A percentile compares a stretch with the other conserved stretches of the same genome.
Conservation (phyloP, 805 yeast species). For the Candida piceae region DNA sequence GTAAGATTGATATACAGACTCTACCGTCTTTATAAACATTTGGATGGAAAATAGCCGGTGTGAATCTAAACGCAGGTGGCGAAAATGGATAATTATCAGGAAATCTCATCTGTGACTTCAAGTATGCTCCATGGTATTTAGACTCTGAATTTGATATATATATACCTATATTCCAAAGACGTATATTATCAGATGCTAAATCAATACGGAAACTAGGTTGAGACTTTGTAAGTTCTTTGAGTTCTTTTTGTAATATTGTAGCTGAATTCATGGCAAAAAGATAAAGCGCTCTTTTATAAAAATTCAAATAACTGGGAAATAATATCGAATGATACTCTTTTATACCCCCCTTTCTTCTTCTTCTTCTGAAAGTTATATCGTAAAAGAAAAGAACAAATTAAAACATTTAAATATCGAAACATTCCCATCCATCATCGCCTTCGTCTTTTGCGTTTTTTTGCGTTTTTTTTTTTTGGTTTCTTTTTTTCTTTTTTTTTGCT, state of each 20-base stretch:
- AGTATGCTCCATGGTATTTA: slow-evolving; percentile 89
- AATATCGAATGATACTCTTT: too few species aligned
- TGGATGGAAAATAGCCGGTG: slow-evolving; percentile 92
- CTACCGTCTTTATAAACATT: slow-evolving; percentile 93
- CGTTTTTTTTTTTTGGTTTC: too few species aligned
- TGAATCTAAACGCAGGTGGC: slow-evolving; percentile 90
- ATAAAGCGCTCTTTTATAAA: too few species aligned
- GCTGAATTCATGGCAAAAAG: slow-evolving; percentile 21
- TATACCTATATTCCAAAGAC: slow-evolving; percentile 79
- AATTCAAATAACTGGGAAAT: too few species aligned
- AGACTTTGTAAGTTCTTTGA: slow-evolving; percentile 27
- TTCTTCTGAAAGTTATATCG: too few species aligned
- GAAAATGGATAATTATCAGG: slow-evolving; percentile 87
- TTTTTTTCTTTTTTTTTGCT: too few species aligned
- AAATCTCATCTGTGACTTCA: slow-evolving; percentile 90
- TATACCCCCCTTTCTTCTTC: too few species aligned
- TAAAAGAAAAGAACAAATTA: too few species aligned
- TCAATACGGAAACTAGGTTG: slow-evolving; percentile 31
- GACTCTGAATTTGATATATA: slow-evolving; percentile 89
- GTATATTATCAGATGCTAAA: slow-evolving; percentile 51
- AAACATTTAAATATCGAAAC: too few species aligned
- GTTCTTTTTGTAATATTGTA: slow-evolving; percentile 32
- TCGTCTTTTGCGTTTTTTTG: too few species aligned
- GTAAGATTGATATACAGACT: slow-evolving; percentile 92
- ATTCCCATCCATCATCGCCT: too few species aligned